Evolutionary conservation across 805 yeast genomes (phyloP).

Genomic region (Brettanomyces nanus): DNA sequence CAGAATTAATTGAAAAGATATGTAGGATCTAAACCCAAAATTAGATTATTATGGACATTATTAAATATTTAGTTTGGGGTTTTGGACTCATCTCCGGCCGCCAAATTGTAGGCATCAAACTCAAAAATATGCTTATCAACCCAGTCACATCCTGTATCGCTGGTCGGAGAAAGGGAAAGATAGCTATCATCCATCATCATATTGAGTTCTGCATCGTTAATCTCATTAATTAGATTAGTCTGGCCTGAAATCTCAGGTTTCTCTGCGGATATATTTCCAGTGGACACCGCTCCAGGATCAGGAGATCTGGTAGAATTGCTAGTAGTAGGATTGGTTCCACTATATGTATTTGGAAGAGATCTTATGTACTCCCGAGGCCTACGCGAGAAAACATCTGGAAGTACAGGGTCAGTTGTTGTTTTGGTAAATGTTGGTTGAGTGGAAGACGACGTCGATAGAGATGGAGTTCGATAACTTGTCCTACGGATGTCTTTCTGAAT

Average conservation of each 20-base stretch:
- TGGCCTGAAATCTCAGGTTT: background rate
- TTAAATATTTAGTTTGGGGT: no score
- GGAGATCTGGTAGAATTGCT: background rate
- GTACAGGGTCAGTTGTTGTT: background rate
- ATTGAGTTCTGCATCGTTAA: slow-evolving; percentile 22
- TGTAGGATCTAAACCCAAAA: no score
- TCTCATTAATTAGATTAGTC: slow-evolving; percentile 3
- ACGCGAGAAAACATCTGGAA: no score
- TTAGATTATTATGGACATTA: no score
- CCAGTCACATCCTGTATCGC: slow-evolving; percentile 54
- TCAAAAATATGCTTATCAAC: slow-evolving; percentile 40
- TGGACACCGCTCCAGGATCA: background rate
- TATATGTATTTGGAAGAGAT: background rate
- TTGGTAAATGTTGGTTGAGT: background rate
- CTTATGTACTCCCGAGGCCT: background rate
- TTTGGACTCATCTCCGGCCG: background rate
- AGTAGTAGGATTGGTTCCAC: slow-evolving; percentile 1
- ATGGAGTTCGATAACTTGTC: background rate
- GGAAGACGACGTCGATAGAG: background rate
- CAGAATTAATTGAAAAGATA: no score
- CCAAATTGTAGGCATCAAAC: slow-evolving; percentile 24
- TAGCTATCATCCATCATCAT: slow-evolving; percentile 14
- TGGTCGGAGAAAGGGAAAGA: slow-evolving; percentile 17
- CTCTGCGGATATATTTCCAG: background rate
- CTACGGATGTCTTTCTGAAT: background rate